Conservation (phyloP, 371 early-diverging fungal species). For the Mortierella sp. region DNA sequence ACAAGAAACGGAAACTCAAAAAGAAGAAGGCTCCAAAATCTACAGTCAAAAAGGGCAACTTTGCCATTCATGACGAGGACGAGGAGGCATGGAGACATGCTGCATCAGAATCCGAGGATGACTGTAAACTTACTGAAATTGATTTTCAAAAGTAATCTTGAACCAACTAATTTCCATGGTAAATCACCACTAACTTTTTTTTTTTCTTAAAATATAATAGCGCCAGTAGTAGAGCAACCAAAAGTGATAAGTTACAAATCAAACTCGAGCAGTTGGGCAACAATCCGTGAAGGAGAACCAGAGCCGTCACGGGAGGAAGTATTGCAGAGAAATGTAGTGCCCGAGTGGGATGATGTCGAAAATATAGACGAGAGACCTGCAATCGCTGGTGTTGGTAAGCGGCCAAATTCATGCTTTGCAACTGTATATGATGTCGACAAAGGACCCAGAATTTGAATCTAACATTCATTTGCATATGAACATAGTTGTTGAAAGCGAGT, state of each 20-base stretch:
- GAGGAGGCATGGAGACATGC: constrained; percentile 61
- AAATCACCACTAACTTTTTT: not conserved
- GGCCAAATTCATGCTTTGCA: not conserved
- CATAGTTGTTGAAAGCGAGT: constrained; percentile 43
- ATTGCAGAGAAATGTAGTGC: constrained; percentile 40
- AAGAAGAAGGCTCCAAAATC: constrained; percentile 43
- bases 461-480: not conserved
- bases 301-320: constrained; percentile 34
- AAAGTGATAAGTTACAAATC: constrained; percentile 54
- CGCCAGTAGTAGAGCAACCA: constrained; percentile 36
- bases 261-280: constrained; percentile 61
- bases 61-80: constrained; percentile 72
- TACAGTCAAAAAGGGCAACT: constrained; percentile 60
- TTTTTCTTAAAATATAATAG: not conserved
- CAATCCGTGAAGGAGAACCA: constrained; percentile 61
- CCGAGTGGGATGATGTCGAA: constrained; percentile 62
- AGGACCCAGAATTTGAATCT: too few relatives aligned
- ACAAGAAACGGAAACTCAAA: constrained; percentile 63
- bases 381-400: constrained; percentile 60
- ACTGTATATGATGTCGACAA: not conserved
- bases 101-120: constrained; percentile 40
- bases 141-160: not conserved
- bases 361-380: constrained; percentile 64
- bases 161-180: not conserved
- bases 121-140: constrained; percentile 12